A percentile compares a stretch with the other conserved stretches of the same genome.
Evolutionary conservation across 495 filamentous ascomycete species (phyloP).

Genomic region (Neohortaea acidophila): DNA sequence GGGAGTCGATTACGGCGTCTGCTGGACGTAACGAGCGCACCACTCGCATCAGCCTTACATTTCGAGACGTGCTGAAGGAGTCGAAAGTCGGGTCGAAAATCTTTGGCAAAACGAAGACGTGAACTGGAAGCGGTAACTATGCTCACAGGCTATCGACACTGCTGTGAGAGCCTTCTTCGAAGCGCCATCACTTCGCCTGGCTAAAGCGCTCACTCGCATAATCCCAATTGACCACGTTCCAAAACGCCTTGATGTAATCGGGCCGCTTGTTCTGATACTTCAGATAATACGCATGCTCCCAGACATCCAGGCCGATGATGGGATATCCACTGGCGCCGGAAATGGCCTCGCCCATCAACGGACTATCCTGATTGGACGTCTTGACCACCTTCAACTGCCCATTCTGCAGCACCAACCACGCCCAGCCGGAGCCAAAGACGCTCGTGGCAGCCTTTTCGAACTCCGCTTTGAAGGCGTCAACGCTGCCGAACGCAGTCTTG

Average conservation of each 20-base stretch:
- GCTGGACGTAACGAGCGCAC: conserved; percentile 44
- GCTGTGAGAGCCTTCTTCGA: no score
- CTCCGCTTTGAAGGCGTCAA: conserved; percentile 23
- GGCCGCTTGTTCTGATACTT: conserved; percentile 25
- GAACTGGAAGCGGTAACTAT: no score
- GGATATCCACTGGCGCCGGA: conserved; percentile 23
- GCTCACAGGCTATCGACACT: no score
- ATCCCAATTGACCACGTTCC: conserved; percentile 16
- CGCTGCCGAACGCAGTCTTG: conserved; percentile 20
- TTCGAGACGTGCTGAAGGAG: conserved; percentile 82
- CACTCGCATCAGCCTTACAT: conserved; percentile 75
- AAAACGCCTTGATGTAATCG: conserved; percentile 9
- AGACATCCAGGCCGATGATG: conserved; percentile 29
- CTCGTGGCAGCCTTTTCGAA: conserved; percentile 24
- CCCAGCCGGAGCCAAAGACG: conserved; percentile 30
- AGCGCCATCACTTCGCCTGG: no score
- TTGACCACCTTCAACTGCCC: conserved; percentile 23
- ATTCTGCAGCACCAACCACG: conserved; percentile 26
- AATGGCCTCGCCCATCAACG: conserved; percentile 13
- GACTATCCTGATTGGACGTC: conserved; percentile 27
- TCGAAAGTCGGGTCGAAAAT: conserved; percentile 17
- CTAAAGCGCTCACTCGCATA: conserved; percentile 8
- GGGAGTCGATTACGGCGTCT: conserved; percentile 33
- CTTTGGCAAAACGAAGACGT: conserved; percentile 12
- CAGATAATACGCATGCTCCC: conserved; percentile 32